Conservation (phyloP, 2,329 filamentous ascomycete species). For the Calonectria pseudoreteaudii region DNA sequence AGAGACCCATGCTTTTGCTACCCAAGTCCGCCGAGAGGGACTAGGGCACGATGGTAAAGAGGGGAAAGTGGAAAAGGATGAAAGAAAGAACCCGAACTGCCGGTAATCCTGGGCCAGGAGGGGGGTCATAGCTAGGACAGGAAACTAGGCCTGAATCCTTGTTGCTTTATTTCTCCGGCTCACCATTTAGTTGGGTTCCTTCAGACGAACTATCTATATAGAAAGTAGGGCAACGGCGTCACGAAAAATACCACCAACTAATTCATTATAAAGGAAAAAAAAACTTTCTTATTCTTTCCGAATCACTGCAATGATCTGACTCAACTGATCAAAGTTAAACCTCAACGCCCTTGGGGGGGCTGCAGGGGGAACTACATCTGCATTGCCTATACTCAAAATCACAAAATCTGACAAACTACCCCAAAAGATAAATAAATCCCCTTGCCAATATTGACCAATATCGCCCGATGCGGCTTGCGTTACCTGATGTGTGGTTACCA, state of each 20-base stretch:
- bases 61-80: background rate
- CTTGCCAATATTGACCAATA: background rate
- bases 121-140: background rate
- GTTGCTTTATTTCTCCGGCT: background rate
- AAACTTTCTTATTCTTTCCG: rapidly evolving
- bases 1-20: background rate
- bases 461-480: background rate
- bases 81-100: background rate
- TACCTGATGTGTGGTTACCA: background rate
- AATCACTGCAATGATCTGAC: background rate
- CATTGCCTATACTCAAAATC: background rate
- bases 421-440: background rate
- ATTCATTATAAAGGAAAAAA: background rate
- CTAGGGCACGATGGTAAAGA: background rate
- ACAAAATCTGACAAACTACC: background rate
- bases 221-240: background rate
- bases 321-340: background rate
- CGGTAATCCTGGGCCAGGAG: background rate
- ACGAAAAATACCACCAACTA: background rate
- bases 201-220: background rate
- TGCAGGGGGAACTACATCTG: background rate
- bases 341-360: background rate
- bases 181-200: background rate
- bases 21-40: background rate
- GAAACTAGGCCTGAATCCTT: background rate